Base-by-base conservation (phyloP, 176 grass and related monocot genomes). In the Areca catechu region DNA sequence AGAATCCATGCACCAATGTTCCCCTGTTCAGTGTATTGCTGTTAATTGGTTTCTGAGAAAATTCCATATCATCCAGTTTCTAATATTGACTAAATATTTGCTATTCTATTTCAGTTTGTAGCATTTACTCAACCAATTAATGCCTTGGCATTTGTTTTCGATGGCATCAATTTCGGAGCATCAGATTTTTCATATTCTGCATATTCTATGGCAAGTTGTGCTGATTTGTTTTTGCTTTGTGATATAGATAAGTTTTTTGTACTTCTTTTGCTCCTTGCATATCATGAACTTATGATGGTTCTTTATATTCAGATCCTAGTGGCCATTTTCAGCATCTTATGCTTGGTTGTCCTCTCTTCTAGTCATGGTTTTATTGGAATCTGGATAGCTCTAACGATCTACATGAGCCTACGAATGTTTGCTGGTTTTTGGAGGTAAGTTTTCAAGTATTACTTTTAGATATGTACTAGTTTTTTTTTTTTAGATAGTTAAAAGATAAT, bases 321-420 rank as follows among this genome's bases (percentile, higher is more conserved):
- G 51, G 65, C 65, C 6, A 22, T 67, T 20, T 10, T 34, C 4
- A 67, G 65, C 56, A 85, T 98, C 75, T 60, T 61, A 5, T 92
- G 81, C 22, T 62, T 98, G 51, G 53, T 93, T 34, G 72, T 83
- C 67, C 84, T 98, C 2, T 88, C 88, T n/a, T 67, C 75, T 17
- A 71, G 72, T 70, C 76, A 90, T 43, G 84, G 94, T 56, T 98
- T 98, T 68, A 72, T 83, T 47, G 94, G 94, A 57, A 83, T 98
- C 77, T 98, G 94, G 94, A 19, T 98, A 62, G 84, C 94, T 75
- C 70, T 98, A 74, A 98, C 94, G 20, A 83, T 89, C 76, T 98
- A 98, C 60, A 93, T 98, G 94, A 89, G 70, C 67, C 69, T 98
- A 66, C 81, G 94, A 66, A 86, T 80, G 67, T 48, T 92, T 74